phyloP scores from a whole-genome alignment of 352 stramenopile genomes.

The Globisporangium emineosum region DNA sequence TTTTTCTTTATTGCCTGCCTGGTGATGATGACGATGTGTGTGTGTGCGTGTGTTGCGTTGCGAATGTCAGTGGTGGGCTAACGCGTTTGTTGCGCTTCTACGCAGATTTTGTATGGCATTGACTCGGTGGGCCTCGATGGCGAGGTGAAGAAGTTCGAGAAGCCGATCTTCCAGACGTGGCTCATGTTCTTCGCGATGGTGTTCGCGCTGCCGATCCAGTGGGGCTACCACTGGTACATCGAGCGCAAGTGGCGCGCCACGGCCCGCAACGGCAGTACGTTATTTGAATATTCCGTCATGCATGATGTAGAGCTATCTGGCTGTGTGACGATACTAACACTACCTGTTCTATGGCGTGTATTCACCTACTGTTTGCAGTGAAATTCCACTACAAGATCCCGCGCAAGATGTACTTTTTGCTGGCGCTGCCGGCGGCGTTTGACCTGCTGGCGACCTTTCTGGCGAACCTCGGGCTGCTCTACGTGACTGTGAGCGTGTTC shows the following conservation, averaged over 20 bases:
- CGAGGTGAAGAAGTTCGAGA: constrained; percentile 91
- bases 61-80: no score
- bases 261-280: constrained; percentile 60
- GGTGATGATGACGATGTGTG: no score
- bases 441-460: constrained; percentile 93
- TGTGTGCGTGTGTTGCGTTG: neutral
- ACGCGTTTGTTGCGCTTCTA: neutral
- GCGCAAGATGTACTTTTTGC: constrained; percentile 91
- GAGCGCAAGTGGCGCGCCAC: constrained; percentile 65
- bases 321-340: neutral
- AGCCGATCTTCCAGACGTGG: constrained; percentile 95
- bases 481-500: constrained; percentile 89
- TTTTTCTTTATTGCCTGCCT: no score
- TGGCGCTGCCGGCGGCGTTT: constrained; percentile 92
- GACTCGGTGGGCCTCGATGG: constrained; percentile 86
- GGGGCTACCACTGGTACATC: constrained; percentile 74
- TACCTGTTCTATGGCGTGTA: constrained; percentile 4
- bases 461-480: constrained; percentile 93
- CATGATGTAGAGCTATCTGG: neutral
- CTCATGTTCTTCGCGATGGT: constrained; percentile 97
- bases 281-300: no score
- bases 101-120: constrained; percentile 92
- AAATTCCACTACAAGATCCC: constrained; percentile 83
- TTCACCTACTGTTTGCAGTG: no score
- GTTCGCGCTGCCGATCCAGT: constrained; percentile 93